Evolutionary conservation across 441 rosid genomes (phyloP).

Genomic region (Jatropha multifida): DNA sequence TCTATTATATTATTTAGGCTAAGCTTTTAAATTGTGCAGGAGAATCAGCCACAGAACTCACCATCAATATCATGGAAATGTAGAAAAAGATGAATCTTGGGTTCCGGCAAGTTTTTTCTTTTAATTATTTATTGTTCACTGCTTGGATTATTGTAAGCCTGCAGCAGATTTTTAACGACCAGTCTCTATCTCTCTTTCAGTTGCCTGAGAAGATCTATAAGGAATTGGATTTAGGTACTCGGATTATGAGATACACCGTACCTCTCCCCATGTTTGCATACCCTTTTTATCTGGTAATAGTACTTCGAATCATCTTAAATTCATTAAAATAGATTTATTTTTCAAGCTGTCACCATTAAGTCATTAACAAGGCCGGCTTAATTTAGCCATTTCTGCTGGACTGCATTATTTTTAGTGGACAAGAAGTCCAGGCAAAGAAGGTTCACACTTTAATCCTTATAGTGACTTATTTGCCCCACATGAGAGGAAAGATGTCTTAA

Average conservation of each 20-base stretch:
- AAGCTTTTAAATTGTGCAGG: slow-evolving; percentile 38
- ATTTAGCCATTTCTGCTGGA: not conserved
- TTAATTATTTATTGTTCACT: not conserved
- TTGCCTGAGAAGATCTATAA: slow-evolving; percentile 66
- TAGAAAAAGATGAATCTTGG: slow-evolving; percentile 89
- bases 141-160: not conserved
- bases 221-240: slow-evolving; percentile 41
- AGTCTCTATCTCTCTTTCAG: slow-evolving; percentile 35
- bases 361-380: not conserved
- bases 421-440: slow-evolving; percentile 91
- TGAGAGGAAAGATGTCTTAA: slow-evolving; percentile 59
- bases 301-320: not conserved
- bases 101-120: slow-evolving; percentile 53
- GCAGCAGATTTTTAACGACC: not conserved
- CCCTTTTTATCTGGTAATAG: slow-evolving; percentile 67
- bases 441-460: slow-evolving; percentile 84
- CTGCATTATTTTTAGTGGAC: slow-evolving; percentile 45
- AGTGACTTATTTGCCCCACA: slow-evolving; percentile 58
- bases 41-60: slow-evolving; percentile 94
- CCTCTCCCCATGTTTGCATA: slow-evolving; percentile 83
- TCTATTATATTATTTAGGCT: not conserved
- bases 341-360: not conserved
- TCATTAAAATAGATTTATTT: not conserved
- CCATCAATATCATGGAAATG: slow-evolving; percentile 90
- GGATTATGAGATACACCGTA: slow-evolving; percentile 62